Evolutionary conservation across 2,329 filamentous ascomycete species (phyloP), one percentile per base, ranked within the genome.

Genomic region (Bipolaris oryzae): DNA sequence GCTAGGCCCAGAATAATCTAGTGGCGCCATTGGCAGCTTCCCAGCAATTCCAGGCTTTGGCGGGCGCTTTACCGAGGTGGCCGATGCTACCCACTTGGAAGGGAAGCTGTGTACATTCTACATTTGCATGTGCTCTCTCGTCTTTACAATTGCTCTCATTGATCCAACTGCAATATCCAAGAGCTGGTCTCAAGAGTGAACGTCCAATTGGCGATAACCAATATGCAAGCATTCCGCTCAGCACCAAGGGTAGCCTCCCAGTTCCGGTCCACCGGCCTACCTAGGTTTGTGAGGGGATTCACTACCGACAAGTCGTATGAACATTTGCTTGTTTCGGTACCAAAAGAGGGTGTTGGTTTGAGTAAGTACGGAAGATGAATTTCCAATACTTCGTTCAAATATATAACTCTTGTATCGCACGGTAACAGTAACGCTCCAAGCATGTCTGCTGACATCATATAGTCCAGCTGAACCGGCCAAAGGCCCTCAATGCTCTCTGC

Each of bases 381-480:
- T n/a, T 41, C 5, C 13, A 20, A 47, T 38, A 3, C 20, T 11
- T 31, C 10, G n/a, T 50, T 18, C 3, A 25, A 7, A 9, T 13
- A 23, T 3, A 16, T 23, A 6, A 7, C 4, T 20, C 5, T 13
- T 31, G 7, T 20, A 18, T 20, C 28, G 5, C 16, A 20, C 25
- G 16, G 9, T 7, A 41, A 33, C 2, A 16, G 34, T 5, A 21
- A 16, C 5, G 2, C 5, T 48, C 15, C 18, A 20, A 39, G 3
- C 13, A 20, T 34, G 15, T 21, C 10, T 33, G 35, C 63, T 70
- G 51, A 67, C 48, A 33, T 10, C 37, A 39, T 42, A 53, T 67
- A 97, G 94, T 98, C 72, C 95, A 92, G 13, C 82, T 99, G 64
- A 92, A 96, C 84, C 90, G 95, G 42, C 95, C 95, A 61, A 96